Evolutionary conservation across 1,284 basidiomycete genomes (phyloP), one percentile per base, ranked within the genome.

Genomic region (Takashimella koratensis): DNA sequence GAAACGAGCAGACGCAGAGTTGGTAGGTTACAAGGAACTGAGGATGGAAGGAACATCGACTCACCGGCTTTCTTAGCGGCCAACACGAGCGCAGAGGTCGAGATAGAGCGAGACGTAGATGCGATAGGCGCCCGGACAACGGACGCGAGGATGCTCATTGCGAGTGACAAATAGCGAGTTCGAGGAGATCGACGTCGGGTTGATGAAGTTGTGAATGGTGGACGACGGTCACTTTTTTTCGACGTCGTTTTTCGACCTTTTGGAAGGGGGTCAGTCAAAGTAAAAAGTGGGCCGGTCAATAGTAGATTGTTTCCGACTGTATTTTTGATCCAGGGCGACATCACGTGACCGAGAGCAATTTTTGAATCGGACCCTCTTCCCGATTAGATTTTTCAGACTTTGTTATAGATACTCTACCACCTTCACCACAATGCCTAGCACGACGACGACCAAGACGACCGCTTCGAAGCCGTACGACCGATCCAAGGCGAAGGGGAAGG

Each of bases 401-500:
- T n/a, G n/a, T n/a, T n/a, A n/a, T n/a, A n/a, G n/a, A n/a, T n/a
- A n/a, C n/a, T n/a, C 27, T 11, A 12, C 27, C 25, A 16, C 13
- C 39, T n/a, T n/a, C n/a, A n/a, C n/a, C 5, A 51, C 22, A 10
- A 56, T 56, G 58, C 53, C 42, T 2, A 56, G 42, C 16, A 27
- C 41, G 45, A 3, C 41, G 26, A 23, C 8, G 26, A 26, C 22
- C 22, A 22, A 25, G 42, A 40, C 52, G 11, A 10, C 46, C 12
- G 13, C 45, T 22, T 10, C 57, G 10, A 58, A 54, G 53, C 59
- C 59, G 19, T 60, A 60, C 56, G 56, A 61, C 49, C 56, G 59
- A 11, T 49, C 23, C 3, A 60, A 63, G 50, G 56, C 47, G 21
- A 64, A 61, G 30, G 59, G 55, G 19, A 66, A 62, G 45, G 55